Evolutionary conservation across 106 monocot species (phyloP).

Genomic region (Dioscorea dumetorum): DNA sequence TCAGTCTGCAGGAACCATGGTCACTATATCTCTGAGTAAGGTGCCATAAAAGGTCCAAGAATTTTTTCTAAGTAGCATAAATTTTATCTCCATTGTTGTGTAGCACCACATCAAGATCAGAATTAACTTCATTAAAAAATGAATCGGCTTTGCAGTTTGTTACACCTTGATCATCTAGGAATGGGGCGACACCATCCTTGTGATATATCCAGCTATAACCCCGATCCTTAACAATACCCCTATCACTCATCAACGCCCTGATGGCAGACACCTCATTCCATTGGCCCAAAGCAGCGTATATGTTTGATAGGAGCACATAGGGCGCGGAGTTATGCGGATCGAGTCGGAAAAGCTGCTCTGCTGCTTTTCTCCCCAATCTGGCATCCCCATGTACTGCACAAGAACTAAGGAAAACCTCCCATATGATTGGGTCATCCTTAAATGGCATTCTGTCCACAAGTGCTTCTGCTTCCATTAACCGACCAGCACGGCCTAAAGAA

Average conservation of each 20-base stretch:
- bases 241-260: constrained; percentile 58
- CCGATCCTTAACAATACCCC: constrained; percentile 51
- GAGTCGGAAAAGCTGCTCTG: constrained; percentile 61
- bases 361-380: constrained; percentile 55
- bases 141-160: too few relatives aligned
- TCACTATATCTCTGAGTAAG: too few relatives aligned
- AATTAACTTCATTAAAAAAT: too few relatives aligned
- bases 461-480: constrained; percentile 52
- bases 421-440: constrained; percentile 75
- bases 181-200: constrained; percentile 38
- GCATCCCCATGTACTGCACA: constrained; percentile 68
- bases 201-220: constrained; percentile 87
- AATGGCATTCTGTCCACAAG: constrained; percentile 53
- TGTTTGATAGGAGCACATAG: constrained; percentile 81
- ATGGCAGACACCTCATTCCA: constrained; percentile 50
- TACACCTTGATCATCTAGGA: constrained; percentile 49
- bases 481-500: constrained; percentile 64
- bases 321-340: constrained; percentile 67
- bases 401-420: constrained; percentile 85
- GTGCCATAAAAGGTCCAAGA: too few relatives aligned
- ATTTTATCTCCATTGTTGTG: too few relatives aligned
- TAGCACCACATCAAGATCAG: too few relatives aligned
- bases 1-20: too few relatives aligned
- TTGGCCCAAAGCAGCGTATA: constrained; percentile 61
- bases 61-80: too few relatives aligned